Evolutionary conservation across 176 grass and related monocot species (phyloP).

Genomic region (Alopecurus myosuroides): DNA sequence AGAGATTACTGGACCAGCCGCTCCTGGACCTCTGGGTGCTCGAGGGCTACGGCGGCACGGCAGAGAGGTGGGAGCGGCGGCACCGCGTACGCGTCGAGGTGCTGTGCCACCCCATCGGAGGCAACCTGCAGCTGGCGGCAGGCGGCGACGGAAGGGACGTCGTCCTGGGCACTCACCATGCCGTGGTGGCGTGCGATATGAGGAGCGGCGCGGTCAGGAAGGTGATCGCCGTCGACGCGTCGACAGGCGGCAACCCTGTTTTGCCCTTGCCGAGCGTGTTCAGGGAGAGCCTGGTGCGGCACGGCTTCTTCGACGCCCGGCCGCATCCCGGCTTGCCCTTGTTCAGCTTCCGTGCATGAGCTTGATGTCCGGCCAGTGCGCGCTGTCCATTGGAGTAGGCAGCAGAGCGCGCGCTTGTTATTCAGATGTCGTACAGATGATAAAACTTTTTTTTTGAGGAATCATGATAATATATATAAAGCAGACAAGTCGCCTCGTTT

Average conservation of each 20-base stretch:
- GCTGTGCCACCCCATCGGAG: too few relatives aligned
- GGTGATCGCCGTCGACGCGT: not conserved
- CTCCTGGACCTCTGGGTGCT: too few relatives aligned
- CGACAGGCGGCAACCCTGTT: not conserved
- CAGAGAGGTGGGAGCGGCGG: too few relatives aligned
- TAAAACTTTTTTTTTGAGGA: too few relatives aligned
- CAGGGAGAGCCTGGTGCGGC: not conserved
- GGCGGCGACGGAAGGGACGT: not conserved
- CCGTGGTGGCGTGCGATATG: not conserved
- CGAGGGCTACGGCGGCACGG: too few relatives aligned
- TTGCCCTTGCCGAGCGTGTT: not conserved
- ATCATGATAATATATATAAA: too few relatives aligned
- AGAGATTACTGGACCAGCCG: too few relatives aligned
- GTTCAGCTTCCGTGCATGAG: not conserved
- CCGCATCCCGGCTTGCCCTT: not conserved
- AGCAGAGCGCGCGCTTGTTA: too few relatives aligned
- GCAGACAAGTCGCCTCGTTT: too few relatives aligned
- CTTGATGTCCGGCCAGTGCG: not conserved
- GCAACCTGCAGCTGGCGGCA: not conserved
- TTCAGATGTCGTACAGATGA: too few relatives aligned
- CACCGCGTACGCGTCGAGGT: too few relatives aligned
- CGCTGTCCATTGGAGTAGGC: too few relatives aligned
- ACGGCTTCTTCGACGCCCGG: not conserved
- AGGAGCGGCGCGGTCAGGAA: not conserved
- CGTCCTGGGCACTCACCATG: not conserved